Evolutionary conservation across 495 filamentous ascomycete genomes (phyloP), one percentile per base, ranked within the genome.

Genomic region (Lophiostoma macrostomum): DNA sequence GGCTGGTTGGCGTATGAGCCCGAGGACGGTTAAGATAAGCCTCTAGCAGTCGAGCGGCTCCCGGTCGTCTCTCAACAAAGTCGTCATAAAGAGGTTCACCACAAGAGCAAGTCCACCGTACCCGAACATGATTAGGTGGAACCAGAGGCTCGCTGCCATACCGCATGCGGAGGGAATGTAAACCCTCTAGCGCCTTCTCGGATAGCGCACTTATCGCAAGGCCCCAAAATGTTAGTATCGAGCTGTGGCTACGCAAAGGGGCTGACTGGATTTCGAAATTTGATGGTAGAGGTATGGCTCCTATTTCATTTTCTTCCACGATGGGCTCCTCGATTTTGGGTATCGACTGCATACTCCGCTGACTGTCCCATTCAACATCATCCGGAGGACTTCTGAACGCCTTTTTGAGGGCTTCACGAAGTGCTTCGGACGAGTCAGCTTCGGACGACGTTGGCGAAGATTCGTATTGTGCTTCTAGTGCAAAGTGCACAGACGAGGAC

Each of bases 21-120:
- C 53, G 27, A 2, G 66, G 66, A 0, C 58, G 37, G 34, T 69
- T 67, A 0, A 73, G 67, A 22, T 56, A 64, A 0, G 50, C 56
- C 58, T 69, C 64, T 0, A 72, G 51, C 6, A 64, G 56, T 14
- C 63, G 51, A 18, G 69, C 68, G 31, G 70, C 69, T 11, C 68
- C 71, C 3, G 56, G 58, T n/a, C 65, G 50, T 13, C 36, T 42
- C 40, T 73, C 71, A 10, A 58, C 42, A 51, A 67, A 72, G 56
- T 73, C 69, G 37, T 73, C 70, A 27, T 67, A 68, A 18, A 73
- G 38, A 1, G 53, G 56, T 36, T 64, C 56, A 16, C 69, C 70
- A 36, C 68, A 73, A 22, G 51, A 37, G 47, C 70, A 72, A 25
- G 47, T 68, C 70, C 68, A 72, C 46, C 64, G 51, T 1, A 71